A percentile compares a stretch with the other conserved stretches of the same genome.
Evolutionary conservation across 1,139 yeast genomes (phyloP).

Genomic region (Blastobotrys persicus): DNA sequence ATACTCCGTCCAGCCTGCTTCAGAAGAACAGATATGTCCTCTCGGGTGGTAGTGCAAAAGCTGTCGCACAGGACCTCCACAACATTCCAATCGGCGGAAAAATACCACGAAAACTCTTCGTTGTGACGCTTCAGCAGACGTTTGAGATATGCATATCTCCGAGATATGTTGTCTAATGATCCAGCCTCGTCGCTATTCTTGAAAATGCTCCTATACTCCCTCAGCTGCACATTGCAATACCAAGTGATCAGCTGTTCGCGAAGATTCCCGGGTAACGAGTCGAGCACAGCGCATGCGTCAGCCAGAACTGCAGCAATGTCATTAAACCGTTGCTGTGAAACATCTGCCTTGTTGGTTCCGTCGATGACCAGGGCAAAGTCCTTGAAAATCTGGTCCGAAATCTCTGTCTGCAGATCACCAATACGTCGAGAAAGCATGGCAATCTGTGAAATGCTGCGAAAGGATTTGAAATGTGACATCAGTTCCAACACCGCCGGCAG

Average conservation of each 20-base stretch:
- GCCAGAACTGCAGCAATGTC: slow-evolving; percentile 33
- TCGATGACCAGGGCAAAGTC: slow-evolving; percentile 59
- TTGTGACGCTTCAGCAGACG: slow-evolving; percentile 63
- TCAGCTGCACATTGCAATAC: slow-evolving; percentile 69
- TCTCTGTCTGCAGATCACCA: slow-evolving; percentile 58
- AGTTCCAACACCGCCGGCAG: slow-evolving; percentile 79
- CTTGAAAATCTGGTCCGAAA: slow-evolving; percentile 69
- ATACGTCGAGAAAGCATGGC: slow-evolving; percentile 66
- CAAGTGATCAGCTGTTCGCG: slow-evolving; percentile 65
- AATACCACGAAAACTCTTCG: slow-evolving; percentile 49
- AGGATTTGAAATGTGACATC: slow-evolving; percentile 72
- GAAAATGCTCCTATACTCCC: slow-evolving; percentile 75
- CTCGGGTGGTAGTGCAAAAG: slow-evolving; percentile 68
- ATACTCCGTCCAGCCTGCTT: slow-evolving; percentile 37
- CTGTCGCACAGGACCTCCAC: slow-evolving; percentile 55
- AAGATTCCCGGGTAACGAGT: slow-evolving; percentile 59
- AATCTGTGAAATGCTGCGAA: slow-evolving; percentile 80
- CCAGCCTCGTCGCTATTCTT: slow-evolving; percentile 87
- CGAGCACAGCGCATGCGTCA: slow-evolving; percentile 72
- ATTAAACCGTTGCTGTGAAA: slow-evolving; percentile 26
- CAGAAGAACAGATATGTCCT: slow-evolving; percentile 56
- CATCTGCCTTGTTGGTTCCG: slow-evolving; percentile 21
- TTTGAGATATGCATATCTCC: slow-evolving; percentile 80
- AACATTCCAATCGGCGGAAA: slow-evolving; percentile 74
- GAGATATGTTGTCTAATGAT: slow-evolving; percentile 75